Conservation (phyloP, 805 yeast species). For the Zygotorulaspora sp. region DNA sequence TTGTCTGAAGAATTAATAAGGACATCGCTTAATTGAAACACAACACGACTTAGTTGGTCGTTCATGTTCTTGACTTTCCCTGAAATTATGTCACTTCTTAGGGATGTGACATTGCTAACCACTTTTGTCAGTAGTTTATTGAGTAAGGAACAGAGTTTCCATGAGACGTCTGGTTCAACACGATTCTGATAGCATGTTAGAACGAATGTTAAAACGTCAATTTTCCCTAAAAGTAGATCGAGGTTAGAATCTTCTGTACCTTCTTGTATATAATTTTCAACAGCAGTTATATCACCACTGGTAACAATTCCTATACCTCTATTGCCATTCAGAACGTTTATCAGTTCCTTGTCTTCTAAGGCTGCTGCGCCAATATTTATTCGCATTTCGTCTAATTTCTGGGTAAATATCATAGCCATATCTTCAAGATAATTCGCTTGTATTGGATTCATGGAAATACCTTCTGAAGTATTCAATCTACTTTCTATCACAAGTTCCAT, state of each 20-base stretch:
- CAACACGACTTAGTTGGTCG: conserved; percentile 23
- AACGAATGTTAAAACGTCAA: conserved; percentile 21
- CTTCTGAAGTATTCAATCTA: conserved; percentile 4
- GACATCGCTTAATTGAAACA: conserved; percentile 28
- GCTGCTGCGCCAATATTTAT: conserved; percentile 1
- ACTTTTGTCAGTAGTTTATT: conserved; percentile 17
- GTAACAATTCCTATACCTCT: conserved; percentile 15
- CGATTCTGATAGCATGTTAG: conserved; percentile 12
- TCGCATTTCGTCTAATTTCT: conserved; percentile 21
- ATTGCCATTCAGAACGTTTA: conserved; percentile 13
- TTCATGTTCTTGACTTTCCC: conserved; percentile 13
- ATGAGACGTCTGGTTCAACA: conserved; percentile 6
- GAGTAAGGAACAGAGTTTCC: conserved; percentile 23
- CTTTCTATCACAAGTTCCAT: conserved; percentile 22
- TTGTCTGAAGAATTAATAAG: conserved; percentile 24
- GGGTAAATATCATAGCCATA: conserved; percentile 12
- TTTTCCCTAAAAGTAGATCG: conserved; percentile 17
- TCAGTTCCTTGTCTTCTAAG: conserved; percentile 12
- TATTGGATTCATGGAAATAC: conserved; percentile 12
- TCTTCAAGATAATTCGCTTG: conserved; percentile 26
- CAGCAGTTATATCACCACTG: conserved; percentile 10
- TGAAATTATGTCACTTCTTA: conserved; percentile 12
- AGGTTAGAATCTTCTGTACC: background rate
- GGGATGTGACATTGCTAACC: conserved; percentile 13
- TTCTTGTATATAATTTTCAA: conserved; percentile 10